Base-by-base conservation (phyloP, 129 eudicot genomes). In the Saposhnikovia divaricata region DNA sequence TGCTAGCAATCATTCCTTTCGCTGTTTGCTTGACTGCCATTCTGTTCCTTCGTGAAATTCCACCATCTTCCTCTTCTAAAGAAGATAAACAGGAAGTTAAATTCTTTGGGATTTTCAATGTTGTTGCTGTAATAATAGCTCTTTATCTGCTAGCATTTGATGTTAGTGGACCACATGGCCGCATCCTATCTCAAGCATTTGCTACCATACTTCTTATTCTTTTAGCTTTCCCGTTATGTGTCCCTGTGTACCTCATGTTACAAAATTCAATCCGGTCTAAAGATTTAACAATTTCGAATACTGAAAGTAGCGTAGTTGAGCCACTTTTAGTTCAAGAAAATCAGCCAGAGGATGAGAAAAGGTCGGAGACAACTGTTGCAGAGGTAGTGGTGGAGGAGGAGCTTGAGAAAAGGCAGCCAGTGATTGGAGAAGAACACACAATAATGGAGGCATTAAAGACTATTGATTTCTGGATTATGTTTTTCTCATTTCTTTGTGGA, bases 371-470 rank as follows among this genome's bases (percentile, higher is more conserved):
- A 78, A 80, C 74, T 45, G 79, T 19, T 68, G 84, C 77, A 14
- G 77, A 57, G 78, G 79, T 40, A 28, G 75, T 5, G 42, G 84
- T 65, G 31, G 74, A 3, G 42, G 84, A 76, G n/a, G 81, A 28
- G 74, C 74, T 4, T 53, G 89, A 83, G 83, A 82, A 70, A 84
- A 34, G 47, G 77, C 77, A 72, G 79, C 99, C 96, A 48, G 88
- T 82, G 72, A 80, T 96, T 18, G 99, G 99, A 42, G 99, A 96
- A 79, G 99, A 96, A 18, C 98, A 96, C 82, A 96, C 97, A 23
- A 89, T 96, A 46, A 0, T 84, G 14, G 93, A 96, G 92, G 91
- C 93, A 6, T 25, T 92, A 37, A 84, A 80, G 48, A 92, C 97
- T 0, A 46, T 88, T 19, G 99, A 96, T 82, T 95, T 95, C 66